Conservation (phyloP, 139 green algal genomes). For the Closterium sp. region DNA sequence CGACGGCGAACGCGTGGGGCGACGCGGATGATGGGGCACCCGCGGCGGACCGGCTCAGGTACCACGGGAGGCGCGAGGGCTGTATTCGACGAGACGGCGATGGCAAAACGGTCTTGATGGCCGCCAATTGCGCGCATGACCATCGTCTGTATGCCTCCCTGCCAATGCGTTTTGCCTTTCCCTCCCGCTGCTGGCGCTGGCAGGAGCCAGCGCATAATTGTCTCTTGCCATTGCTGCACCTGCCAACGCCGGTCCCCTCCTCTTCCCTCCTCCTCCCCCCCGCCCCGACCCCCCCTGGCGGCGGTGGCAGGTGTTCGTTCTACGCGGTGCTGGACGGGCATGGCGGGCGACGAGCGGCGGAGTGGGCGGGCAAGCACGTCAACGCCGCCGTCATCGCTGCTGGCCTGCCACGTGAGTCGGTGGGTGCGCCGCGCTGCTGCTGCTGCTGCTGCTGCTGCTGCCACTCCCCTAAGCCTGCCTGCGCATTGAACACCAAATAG, state of each 20-base stretch:
- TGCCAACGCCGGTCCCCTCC: too few species aligned
- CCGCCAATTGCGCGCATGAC: neutral
- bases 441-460: neutral
- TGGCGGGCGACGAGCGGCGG: constrained; percentile 52
- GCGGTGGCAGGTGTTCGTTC: constrained; percentile 47
- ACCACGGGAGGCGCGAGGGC: neutral
- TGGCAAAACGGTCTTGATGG: neutral
- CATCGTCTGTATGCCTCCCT: too few species aligned
- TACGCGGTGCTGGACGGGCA: constrained; percentile 63
- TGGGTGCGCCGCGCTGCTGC: constrained; percentile 16
- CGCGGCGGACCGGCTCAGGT: neutral
- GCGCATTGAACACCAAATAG: too few species aligned
- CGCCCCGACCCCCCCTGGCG: neutral
- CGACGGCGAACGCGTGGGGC: constrained; percentile 23
- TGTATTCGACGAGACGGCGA: neutral
- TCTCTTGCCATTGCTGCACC: too few species aligned
- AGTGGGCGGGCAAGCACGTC: constrained; percentile 44
- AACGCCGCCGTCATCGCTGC: constrained; percentile 44
- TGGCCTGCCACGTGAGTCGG: constrained; percentile 47
- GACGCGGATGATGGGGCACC: neutral
- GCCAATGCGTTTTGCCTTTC: too few species aligned
- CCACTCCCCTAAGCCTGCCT: too few species aligned
- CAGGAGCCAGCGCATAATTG: too few species aligned
- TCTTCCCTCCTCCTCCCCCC: neutral
- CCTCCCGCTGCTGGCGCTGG: too few species aligned